Evolutionary conservation across 306 rosid species (phyloP).

Genomic region (Castanea crenata): DNA sequence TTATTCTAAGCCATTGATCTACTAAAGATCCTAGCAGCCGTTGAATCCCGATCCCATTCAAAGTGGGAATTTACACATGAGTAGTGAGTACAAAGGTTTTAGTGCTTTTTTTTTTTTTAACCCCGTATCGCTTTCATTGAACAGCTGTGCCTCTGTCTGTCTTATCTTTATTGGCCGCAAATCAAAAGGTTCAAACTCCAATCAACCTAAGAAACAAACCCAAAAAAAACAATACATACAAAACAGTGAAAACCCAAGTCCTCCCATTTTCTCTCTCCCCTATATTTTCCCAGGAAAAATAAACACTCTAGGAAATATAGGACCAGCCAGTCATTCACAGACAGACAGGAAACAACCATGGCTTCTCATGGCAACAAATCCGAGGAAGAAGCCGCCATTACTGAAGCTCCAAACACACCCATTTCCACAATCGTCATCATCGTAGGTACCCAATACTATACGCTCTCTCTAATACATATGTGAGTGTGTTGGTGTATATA

Average conservation of each 20-base stretch:
- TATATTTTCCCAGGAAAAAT: background rate
- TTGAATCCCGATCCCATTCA: too few relatives aligned
- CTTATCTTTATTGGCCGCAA: background rate
- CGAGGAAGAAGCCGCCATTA: slow-evolving; percentile 40
- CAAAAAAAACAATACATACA: too few relatives aligned
- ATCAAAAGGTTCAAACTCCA: too few relatives aligned
- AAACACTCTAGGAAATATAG: background rate
- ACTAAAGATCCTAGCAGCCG: too few relatives aligned
- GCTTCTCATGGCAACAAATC: slow-evolving; percentile 46
- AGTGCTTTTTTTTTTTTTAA: too few relatives aligned
- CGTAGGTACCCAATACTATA: slow-evolving; percentile 43
- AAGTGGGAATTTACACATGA: too few relatives aligned
- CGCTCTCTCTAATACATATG: background rate
- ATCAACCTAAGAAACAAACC: background rate
- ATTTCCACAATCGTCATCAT: slow-evolving; percentile 67
- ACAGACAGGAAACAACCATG: slow-evolving; percentile 19
- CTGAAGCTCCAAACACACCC: slow-evolving; percentile 36
- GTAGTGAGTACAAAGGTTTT: too few relatives aligned
- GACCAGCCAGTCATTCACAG: background rate
- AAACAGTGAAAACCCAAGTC: background rate
- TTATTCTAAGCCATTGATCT: too few relatives aligned
- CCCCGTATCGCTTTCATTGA: too few relatives aligned
- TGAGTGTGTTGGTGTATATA: background rate
- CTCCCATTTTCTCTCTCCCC: background rate
- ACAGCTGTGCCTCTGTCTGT: background rate